phyloP scores from a whole-genome alignment of 805 yeast genomes.

The Yarrowia sp. region DNA sequence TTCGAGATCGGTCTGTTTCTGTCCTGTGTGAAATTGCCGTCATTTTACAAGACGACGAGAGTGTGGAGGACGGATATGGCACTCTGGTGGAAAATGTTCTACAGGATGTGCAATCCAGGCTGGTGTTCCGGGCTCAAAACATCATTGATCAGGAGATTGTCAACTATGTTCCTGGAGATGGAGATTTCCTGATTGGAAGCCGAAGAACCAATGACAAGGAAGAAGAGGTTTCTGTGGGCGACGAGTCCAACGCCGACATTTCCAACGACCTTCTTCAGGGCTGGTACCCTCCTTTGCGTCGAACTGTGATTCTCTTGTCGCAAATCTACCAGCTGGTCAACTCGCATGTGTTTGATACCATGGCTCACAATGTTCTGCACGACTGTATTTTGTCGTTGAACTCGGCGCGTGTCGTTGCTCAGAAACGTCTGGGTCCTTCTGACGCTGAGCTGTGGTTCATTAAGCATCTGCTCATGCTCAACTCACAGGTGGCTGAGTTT shows the following conservation, averaged over 20 bases:
- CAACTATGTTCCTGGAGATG: constrained; percentile 61
- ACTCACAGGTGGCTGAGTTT: constrained; percentile 66
- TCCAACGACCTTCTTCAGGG: constrained; percentile 36
- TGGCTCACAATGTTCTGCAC: constrained; percentile 85
- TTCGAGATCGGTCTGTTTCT: constrained; percentile 67
- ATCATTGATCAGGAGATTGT: constrained; percentile 68
- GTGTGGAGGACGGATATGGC: constrained; percentile 33
- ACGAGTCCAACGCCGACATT: constrained; percentile 8
- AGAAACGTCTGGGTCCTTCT: constrained; percentile 47
- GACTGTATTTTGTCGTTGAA: constrained; percentile 65
- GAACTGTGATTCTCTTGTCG: constrained; percentile 66
- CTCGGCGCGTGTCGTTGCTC: constrained; percentile 50
- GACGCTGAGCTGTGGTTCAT: constrained; percentile 68
- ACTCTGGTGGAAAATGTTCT: constrained; percentile 35
- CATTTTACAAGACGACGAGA: constrained; percentile 62
- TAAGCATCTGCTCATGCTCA: constrained; percentile 67
- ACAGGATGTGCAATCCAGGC: constrained; percentile 73
- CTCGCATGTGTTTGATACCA: constrained; percentile 74
- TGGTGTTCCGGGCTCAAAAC: constrained; percentile 74
- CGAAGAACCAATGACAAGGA: constrained; percentile 17
- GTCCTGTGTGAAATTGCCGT: constrained; percentile 73
- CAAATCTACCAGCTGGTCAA: constrained; percentile 78
- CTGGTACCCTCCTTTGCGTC: constrained; percentile 69
- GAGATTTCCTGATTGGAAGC: constrained; percentile 63
- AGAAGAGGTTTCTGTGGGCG: neutral